Conservation (phyloP, 2,329 filamentous ascomycete species). For the Ascochyta pisi region DNA sequence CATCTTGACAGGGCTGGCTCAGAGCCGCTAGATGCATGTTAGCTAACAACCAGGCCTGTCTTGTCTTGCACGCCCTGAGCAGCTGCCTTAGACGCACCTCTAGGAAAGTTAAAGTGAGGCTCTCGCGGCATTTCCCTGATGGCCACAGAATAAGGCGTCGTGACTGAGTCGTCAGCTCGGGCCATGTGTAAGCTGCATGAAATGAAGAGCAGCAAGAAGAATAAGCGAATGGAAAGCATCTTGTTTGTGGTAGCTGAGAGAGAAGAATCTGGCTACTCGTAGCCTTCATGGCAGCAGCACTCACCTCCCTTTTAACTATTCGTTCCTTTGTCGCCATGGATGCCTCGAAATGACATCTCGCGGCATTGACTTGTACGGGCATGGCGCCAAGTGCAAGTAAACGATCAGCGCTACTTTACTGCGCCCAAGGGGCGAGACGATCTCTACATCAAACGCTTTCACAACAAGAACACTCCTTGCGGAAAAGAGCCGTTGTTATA, state of each 20-base stretch:
- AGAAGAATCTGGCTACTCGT: neutral
- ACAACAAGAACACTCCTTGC: neutral
- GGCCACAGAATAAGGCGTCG: no score
- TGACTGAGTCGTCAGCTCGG: neutral
- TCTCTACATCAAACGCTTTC: no score
- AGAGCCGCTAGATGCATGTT: neutral
- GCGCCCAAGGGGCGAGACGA: neutral
- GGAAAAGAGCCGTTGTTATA: neutral
- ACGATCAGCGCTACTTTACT: neutral
- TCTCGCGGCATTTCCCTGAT: neutral
- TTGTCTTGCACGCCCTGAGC: no score
- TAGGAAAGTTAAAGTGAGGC: neutral
- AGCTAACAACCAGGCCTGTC: neutral
- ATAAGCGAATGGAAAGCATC: neutral
- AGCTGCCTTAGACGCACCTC: neutral
- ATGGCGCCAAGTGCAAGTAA: neutral
- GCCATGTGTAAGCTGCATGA: neutral
- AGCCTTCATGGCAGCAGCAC: neutral
- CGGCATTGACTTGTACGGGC: conserved; percentile 5
- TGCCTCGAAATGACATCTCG: conserved; percentile 1
- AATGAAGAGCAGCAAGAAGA: neutral
- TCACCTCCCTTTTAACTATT: neutral
- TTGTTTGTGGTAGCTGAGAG: neutral
- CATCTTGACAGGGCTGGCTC: neutral
- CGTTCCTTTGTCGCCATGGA: neutral